Evolutionary conservation across 768 basidiomycete species (phyloP), one percentile per base, ranked within the genome.

Genomic region (Kwoniella newhampshirensis): DNA sequence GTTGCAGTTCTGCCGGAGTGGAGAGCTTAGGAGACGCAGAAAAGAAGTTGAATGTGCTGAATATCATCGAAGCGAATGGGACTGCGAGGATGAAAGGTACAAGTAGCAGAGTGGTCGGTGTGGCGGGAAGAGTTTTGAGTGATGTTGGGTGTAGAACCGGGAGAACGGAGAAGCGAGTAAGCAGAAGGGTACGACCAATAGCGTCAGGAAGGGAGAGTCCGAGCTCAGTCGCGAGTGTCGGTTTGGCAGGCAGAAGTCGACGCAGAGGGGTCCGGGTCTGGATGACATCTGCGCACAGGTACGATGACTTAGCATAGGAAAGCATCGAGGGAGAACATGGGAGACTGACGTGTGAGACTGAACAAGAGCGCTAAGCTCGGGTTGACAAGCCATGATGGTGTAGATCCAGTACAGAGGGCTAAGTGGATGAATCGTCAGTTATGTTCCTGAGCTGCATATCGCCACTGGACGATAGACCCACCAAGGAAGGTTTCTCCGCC

Each of bases 331-430:
- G 27, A 21, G 25, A 0, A 11, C 1, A 45, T 8, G 44, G 26
- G 27, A 26, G 35, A 73, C 12, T 82, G 83, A 75, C 89, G 89
- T 0, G 81, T 76, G 13, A 75, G 70, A 9, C 81, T 75, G 74
- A 87, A 91, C 25, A 92, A 78, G 1, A 81, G 74, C 1, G 87
- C 85, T 3, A 84, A 80, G 7, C 82, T 80, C 1, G 86, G 86
- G 0, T 86, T 87, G n/a, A 84, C 59, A 81, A 92, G 83, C 78
- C 91, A 92, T 8, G 89, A 90, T 0, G 88, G 84, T 1, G 87
- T 81, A 2, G 64, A 40, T 1, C 70, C 66, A 4, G 68, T 68
- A 32, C 64, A 70, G 23, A 66, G 50, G 18, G 63, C 74, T 75
- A n/a, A n/a, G n/a, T n/a, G n/a, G n/a, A n/a, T n/a, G n/a, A n/a